A percentile compares a stretch with the other conserved stretches of the same genome.
Evolutionary conservation across 257 asterid species (phyloP).

Genomic region (Schizonepeta tenuifolia): DNA sequence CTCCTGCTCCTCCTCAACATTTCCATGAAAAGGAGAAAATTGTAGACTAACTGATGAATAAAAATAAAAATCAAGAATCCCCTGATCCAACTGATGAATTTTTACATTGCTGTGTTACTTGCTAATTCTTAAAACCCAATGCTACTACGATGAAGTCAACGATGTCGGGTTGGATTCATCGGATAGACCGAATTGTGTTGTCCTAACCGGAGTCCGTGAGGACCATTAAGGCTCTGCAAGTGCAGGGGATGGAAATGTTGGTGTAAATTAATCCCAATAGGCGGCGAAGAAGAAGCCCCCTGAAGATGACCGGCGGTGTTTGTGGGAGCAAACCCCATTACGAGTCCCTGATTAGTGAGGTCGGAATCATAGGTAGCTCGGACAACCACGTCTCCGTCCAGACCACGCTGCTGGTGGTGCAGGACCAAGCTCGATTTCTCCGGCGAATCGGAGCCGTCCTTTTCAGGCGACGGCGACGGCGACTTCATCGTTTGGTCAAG

Average conservation of each 20-base stretch:
- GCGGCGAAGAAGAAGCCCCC: conserved; percentile 26
- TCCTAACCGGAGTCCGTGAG: conserved; percentile 50
- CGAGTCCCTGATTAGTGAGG: conserved; percentile 43
- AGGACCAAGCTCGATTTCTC: conserved; percentile 38
- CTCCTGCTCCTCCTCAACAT: background rate
- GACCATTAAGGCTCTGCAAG: conserved; percentile 37
- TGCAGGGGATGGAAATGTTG: conserved; percentile 36
- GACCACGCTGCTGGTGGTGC: conserved; percentile 29
- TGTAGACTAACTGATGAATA: background rate
- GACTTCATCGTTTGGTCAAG: conserved; percentile 44
- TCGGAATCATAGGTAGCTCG: conserved; percentile 39
- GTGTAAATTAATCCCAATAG: conserved; percentile 37
- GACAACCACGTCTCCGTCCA: conserved; percentile 40
- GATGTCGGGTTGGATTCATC: conserved; percentile 41
- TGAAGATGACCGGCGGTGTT: conserved; percentile 39
- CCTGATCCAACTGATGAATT: background rate
- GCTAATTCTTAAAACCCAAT: background rate
- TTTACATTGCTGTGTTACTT: background rate
- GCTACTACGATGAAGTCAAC: conserved; percentile 12
- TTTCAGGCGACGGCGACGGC: conserved; percentile 47
- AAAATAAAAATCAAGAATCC: conserved; percentile 2
- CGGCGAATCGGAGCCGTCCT: conserved; percentile 38
- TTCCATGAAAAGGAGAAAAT: background rate
- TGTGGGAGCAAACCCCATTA: conserved; percentile 48
- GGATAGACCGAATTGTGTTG: conserved; percentile 49